Evolutionary conservation across 305 asterid species (phyloP).

Genomic region (Fraxinus latifolia): DNA sequence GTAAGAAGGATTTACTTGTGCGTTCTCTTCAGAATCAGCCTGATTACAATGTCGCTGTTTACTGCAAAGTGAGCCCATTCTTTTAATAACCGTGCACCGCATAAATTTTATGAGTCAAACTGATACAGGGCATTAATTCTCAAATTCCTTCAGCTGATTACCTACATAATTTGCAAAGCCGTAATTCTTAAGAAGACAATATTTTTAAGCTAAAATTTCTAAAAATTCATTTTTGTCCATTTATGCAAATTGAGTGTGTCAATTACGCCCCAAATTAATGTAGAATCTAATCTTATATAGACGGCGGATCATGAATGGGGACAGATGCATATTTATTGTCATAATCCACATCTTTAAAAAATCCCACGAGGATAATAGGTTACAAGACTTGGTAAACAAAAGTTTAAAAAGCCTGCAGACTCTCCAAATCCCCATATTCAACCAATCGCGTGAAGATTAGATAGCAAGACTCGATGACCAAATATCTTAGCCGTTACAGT

Average conservation of each 20-base stretch:
- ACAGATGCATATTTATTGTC: neutral
- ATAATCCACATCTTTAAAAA: neutral
- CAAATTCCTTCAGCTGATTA: slow-evolving; percentile 22
- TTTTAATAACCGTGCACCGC: slow-evolving; percentile 46
- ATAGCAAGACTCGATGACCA: neutral
- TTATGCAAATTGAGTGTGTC: neutral
- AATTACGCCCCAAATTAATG: neutral
- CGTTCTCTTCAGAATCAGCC: slow-evolving; percentile 81
- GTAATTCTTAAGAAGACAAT: neutral
- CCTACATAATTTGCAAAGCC: slow-evolving; percentile 21
- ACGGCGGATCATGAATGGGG: neutral
- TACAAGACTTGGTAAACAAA: neutral
- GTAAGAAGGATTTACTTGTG: slow-evolving; percentile 55
- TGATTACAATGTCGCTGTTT: slow-evolving; percentile 55
- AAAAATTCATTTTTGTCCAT: neutral
- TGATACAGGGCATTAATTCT: slow-evolving; percentile 24
- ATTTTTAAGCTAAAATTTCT: neutral
- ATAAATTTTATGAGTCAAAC: slow-evolving; percentile 43
- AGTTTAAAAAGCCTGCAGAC: neutral
- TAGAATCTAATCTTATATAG: neutral
- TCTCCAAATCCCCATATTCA: neutral
- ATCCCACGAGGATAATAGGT: neutral
- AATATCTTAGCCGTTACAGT: neutral
- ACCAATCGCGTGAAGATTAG: neutral
- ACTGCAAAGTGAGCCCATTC: slow-evolving; percentile 93